Conservation (phyloP, 2,329 filamentous ascomycete genomes). For the Paracoccidioides brasiliensis region DNA sequence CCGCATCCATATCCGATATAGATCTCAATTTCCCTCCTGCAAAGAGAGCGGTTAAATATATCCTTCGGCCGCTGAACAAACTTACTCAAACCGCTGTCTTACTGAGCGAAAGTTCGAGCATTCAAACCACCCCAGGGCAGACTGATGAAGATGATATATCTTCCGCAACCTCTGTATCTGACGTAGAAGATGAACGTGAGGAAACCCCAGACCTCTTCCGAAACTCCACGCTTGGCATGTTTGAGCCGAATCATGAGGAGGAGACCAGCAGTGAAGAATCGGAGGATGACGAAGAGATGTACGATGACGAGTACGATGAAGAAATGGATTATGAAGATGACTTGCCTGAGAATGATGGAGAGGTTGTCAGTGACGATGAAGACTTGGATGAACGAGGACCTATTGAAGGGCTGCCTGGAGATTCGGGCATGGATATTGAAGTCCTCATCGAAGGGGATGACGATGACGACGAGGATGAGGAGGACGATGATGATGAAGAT, state of each 20-base stretch:
- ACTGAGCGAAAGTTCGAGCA: conserved; percentile 67
- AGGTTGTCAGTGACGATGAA: conserved; percentile 81
- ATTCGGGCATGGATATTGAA: conserved; percentile 60
- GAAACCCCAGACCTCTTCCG: conserved; percentile 96
- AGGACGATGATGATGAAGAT: conserved; percentile 47
- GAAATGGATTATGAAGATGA: conserved; percentile 92
- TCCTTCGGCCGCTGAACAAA: conserved; percentile 75
- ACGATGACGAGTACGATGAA: conserved; percentile 74
- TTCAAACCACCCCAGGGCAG: conserved; percentile 52
- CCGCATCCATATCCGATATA: conserved; percentile 84
- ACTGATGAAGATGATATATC: conserved; percentile 77
- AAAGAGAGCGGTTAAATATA: conserved; percentile 91
- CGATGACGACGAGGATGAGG: conserved; percentile 49
- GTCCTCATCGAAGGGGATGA: conserved; percentile 68
- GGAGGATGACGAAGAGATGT: conserved; percentile 78
- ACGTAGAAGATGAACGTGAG: conserved; percentile 72
- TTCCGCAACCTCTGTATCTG: conserved; percentile 77
- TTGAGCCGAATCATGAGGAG: conserved; percentile 69
- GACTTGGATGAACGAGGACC: conserved; percentile 67
- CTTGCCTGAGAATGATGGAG: conserved; percentile 62
- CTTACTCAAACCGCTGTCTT: conserved; percentile 78
- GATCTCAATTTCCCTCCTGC: conserved; percentile 89
- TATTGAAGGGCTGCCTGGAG: conserved; percentile 50
- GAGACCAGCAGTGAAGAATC: conserved; percentile 62
- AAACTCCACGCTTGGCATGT: conserved; percentile 89